Evolutionary conservation across 1,284 basidiomycete genomes (phyloP), one percentile per base, ranked within the genome.

Genomic region (Prillingera fragicola): DNA sequence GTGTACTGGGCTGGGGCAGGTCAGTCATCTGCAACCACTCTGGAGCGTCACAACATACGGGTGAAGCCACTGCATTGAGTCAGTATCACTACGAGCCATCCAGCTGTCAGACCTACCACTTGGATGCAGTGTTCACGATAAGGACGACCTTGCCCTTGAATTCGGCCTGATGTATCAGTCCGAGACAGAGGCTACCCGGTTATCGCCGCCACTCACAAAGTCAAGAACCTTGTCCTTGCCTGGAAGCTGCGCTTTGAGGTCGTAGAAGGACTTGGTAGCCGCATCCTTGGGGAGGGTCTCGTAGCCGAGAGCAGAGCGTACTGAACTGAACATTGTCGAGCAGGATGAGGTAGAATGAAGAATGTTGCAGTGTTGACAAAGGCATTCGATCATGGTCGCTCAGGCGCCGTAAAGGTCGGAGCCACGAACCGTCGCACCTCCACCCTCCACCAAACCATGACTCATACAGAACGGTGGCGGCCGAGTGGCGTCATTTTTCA

Each of bases 91-190:
- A 33, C 9, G 31, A 28, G 3, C 21, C 41, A 53, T 4, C 12
- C 26, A 36, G 17, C n/a, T 8, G 10, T 8, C 17, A 21, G 17
- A 60, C 70, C 44, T 37, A 66, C 68, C 70, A 73, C 58, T 76
- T 74, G 48, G 71, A 73, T 3, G 77, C 77, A 3, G 74, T 75
- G 66, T 78, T 78, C 55, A 77, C 72, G 52, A 78, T 71, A 33
- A 79, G 60, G 19, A 76, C 74, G 40, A 73, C 72, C 57, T 79
- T 77, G 58, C 74, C 76, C 53, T 74, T 73, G 54, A 74, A 48
- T 3, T 54, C 51, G 15, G 58, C 41, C 62, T 66, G 36, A 8
- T 31, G 8, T 0, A 42, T 44, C 21, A 41, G 45, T 33, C 19
- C 18, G 26, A 13, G 25, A 21, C n/a, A 5, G 23, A 8, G 12